Base-by-base conservation (phyloP, 2,329 filamentous ascomycete genomes). In the Aaosphaeria pasadenensis region DNA sequence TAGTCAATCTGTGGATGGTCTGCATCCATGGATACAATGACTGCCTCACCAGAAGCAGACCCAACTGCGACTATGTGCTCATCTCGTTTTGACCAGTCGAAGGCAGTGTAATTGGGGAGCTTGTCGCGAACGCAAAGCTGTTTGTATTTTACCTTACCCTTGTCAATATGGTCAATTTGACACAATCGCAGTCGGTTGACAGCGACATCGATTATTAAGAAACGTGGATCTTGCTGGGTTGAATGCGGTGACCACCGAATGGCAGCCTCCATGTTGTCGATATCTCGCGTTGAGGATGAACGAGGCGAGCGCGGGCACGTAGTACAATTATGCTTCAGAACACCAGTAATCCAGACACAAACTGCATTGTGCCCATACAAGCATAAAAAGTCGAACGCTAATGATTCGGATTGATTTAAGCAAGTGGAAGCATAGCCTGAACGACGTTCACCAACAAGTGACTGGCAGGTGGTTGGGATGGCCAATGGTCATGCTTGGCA, bases 61-160 rank as follows among this genome's bases (percentile, higher is more conserved):
- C 89, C 89, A 30, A 94, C 81, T 24, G 87, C 88, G 38, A 94
- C 80, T 6, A 91, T 75, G 44, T 84, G 83, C 49, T 83, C 78
- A 55, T 84, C 75, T 33, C 72, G 74, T 46, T 79, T 78, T 5
- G 82, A 85, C 82, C 82, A 86, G 64, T 85, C 83, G 65, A 86
- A 86, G 11, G 83, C 82, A 36, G 80, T 81, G 60, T 85, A 85
- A 30, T 78, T 76, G 30, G 82, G 81, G 1, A 85, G 74, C 52
- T 79, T 78, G 55, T 76, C 76, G 47, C 78, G 76, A 2, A 76
- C 74, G 13, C 77, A 75, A 5, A 84, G 59, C 17, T 79, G 72
- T 45, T 79, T 75, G 69, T 83, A 82, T 17, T 73, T 68, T 45
- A 84, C 58, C 13, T 66, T 69, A 32, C 60, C 58, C 44, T 67